Evolutionary conservation across 1,139 yeast species (phyloP).

Genomic region (Kluyveromyces sp.): DNA sequence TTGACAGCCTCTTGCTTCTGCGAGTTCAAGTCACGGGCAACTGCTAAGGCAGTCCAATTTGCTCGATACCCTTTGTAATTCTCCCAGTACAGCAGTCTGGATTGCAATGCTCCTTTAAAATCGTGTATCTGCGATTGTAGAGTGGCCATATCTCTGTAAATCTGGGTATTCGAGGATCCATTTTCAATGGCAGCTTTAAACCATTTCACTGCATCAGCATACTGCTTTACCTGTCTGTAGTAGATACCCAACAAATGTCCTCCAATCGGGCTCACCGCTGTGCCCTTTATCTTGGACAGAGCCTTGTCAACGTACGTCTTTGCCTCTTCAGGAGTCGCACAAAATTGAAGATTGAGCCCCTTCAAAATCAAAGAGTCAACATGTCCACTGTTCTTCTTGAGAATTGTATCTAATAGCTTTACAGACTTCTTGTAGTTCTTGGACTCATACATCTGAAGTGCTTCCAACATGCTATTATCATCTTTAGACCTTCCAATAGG

Average conservation of each 20-base stretch:
- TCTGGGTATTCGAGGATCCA: conserved; percentile 73
- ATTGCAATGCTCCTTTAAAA: conserved; percentile 50
- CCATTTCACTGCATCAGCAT: conserved; percentile 73
- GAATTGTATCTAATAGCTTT: conserved; percentile 64
- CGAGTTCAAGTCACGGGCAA: conserved; percentile 72
- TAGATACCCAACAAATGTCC: conserved; percentile 85
- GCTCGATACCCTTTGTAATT: conserved; percentile 80
- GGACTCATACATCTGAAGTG: conserved; percentile 72
- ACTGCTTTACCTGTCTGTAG: conserved; percentile 63
- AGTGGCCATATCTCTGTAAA: conserved; percentile 74
- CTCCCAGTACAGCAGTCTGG: conserved; percentile 66
- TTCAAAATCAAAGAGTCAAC: conserved; percentile 81
- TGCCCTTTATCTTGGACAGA: conserved; percentile 42
- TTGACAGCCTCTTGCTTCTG: conserved; percentile 63
- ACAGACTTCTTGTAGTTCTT: conserved; percentile 85
- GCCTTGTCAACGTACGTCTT: conserved; percentile 57
- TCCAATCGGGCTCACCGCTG: conserved; percentile 53
- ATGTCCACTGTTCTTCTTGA: conserved; percentile 70
- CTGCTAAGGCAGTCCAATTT: conserved; percentile 86
- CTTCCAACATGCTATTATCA: conserved; percentile 68
- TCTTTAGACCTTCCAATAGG: conserved; percentile 40
- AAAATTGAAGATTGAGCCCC: conserved; percentile 56
- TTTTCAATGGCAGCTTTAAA: conserved; percentile 70
- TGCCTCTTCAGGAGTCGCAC: conserved; percentile 60
- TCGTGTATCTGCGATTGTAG: conserved; percentile 78